Evolutionary conservation across 495 filamentous ascomycete genomes (phyloP).

Genomic region (Acidomyces sp.): DNA sequence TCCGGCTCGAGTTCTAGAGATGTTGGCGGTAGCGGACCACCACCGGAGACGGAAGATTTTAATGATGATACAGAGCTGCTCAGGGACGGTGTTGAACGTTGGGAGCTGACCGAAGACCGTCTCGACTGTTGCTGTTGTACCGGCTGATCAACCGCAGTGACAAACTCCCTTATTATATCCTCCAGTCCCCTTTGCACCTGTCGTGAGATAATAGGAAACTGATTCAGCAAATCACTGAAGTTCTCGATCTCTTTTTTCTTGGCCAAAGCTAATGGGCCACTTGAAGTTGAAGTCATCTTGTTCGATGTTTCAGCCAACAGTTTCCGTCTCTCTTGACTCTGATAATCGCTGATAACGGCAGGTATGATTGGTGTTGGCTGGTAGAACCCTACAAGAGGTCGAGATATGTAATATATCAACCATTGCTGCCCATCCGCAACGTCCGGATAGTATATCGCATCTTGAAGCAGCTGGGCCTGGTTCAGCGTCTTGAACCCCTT

Average conservation of each 20-base stretch:
- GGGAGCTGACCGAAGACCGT: slow-evolving; percentile 24
- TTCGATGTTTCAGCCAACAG: slow-evolving; percentile 17
- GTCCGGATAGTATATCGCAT: slow-evolving; percentile 79
- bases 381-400: slow-evolving; percentile 73
- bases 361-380: slow-evolving; percentile 44
- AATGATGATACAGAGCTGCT: slow-evolving; percentile 20
- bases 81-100: slow-evolving; percentile 19
- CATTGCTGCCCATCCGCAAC: slow-evolving; percentile 72
- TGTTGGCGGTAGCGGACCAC: slow-evolving; percentile 20
- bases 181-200: slow-evolving; percentile 94
- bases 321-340: slow-evolving; percentile 17
- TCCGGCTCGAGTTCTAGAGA: slow-evolving; percentile 55
- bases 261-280: slow-evolving; percentile 25
- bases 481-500: slow-evolving; percentile 90
- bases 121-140: slow-evolving; percentile 60
- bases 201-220: slow-evolving; percentile 91
- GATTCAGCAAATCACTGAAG: slow-evolving; percentile 79
- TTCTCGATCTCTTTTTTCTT: slow-evolving; percentile 80
- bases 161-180: slow-evolving; percentile 80
- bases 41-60: slow-evolving; percentile 18
- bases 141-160: slow-evolving; percentile 68
- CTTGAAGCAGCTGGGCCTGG: slow-evolving; percentile 77
- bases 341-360: slow-evolving; percentile 21
- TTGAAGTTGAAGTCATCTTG: slow-evolving; percentile 15
- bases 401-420: slow-evolving; percentile 93